Base-by-base conservation (phyloP, 179 eudicot species). In the Beta lomatogona region DNA sequence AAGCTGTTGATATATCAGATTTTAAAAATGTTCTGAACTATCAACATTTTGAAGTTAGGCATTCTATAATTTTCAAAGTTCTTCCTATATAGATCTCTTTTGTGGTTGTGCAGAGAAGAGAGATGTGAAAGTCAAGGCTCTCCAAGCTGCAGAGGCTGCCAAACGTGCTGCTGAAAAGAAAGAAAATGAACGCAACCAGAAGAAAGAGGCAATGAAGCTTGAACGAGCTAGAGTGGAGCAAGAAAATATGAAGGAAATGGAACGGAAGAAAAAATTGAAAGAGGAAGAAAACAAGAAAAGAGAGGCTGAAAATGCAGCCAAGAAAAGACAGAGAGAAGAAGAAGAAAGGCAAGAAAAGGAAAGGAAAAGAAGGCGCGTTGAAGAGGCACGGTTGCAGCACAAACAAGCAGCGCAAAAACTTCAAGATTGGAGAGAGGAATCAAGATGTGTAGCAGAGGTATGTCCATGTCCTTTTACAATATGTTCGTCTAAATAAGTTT, bases 141-240 rank as follows among this genome's bases (percentile, higher is more conserved):
- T 97, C 67, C 95, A 97, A 87, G 91, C 91, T 81, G 99, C 99
- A 63, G 97, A 92, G 82, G 97, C 95, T 81, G 95, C 95, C 81
- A 94, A 89, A 85, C 94, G 93, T 72, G 88, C 88, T 64, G 95
- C 87, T 86, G 97, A 90, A 71, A 87, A 88, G 81, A 97, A 64
- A 84, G 90, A 92, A 59, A 89, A 90, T 74, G 98, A 93, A 60
- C 97, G 99, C 19, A 92, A 90, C 83, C 84, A 87, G 90, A 92
- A 88, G 87, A 94, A 90, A 80, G 98, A 93, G 84, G 99, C 97
- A 60, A 41, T 89, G 88, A 90, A 94, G 86, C 90, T 84, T 80
- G 93, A 94, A 81, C 85, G 94, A 84, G 99, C 86, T 76, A 89
- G 87, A 87, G 31, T 82, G 76, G 91, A 90, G 87, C 88, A 89